Conservation (phyloP, 371 early-diverging fungal genomes). For the Encephalitozoon cuniculi region DNA sequence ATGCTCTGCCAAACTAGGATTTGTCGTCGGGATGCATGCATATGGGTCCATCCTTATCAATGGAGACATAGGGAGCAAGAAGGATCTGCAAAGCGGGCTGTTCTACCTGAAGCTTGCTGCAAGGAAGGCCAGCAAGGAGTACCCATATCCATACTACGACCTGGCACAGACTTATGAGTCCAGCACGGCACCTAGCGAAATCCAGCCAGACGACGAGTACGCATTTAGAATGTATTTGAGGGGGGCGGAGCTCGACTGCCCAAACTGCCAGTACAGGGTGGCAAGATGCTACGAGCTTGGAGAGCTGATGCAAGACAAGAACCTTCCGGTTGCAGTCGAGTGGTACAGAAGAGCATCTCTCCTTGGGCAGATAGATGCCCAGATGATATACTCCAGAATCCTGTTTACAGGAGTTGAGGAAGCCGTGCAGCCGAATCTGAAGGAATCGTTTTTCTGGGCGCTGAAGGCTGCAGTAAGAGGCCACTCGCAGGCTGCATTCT, state of each 20-base stretch:
- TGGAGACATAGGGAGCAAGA: slow-evolving; percentile 41
- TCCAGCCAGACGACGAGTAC: slow-evolving; percentile 52
- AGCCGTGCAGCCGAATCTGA: background rate
- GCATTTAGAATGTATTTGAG: slow-evolving; percentile 52
- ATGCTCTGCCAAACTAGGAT: slow-evolving; percentile 59
- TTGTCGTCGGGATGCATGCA: slow-evolving; percentile 55
- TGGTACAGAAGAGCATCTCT: slow-evolving; percentile 55
- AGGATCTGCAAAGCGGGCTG: slow-evolving; percentile 53
- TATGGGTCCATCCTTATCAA: slow-evolving; percentile 58
- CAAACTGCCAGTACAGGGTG: slow-evolving; percentile 54
- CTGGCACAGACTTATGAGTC: slow-evolving; percentile 57
- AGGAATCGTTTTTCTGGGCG: slow-evolving; percentile 47
- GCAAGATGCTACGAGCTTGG: slow-evolving; percentile 53
- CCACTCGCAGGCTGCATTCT: slow-evolving; percentile 36
- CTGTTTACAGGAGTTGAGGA: slow-evolving; percentile 32
- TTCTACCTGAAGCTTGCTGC: slow-evolving; percentile 59
- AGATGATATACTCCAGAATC: slow-evolving; percentile 27
- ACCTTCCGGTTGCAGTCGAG: slow-evolving; percentile 28
- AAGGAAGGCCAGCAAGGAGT: slow-evolving; percentile 47
- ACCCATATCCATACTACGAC: slow-evolving; percentile 60
- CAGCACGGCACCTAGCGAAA: slow-evolving; percentile 4
- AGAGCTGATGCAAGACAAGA: slow-evolving; percentile 37
- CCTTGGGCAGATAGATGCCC: slow-evolving; percentile 58
- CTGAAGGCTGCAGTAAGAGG: slow-evolving; percentile 44
- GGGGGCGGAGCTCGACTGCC: slow-evolving; percentile 55